Evolutionary conservation across 805 yeast genomes (phyloP), one percentile per base, ranked within the genome.

Genomic region (Wickerhamiella sergipiensis): DNA sequence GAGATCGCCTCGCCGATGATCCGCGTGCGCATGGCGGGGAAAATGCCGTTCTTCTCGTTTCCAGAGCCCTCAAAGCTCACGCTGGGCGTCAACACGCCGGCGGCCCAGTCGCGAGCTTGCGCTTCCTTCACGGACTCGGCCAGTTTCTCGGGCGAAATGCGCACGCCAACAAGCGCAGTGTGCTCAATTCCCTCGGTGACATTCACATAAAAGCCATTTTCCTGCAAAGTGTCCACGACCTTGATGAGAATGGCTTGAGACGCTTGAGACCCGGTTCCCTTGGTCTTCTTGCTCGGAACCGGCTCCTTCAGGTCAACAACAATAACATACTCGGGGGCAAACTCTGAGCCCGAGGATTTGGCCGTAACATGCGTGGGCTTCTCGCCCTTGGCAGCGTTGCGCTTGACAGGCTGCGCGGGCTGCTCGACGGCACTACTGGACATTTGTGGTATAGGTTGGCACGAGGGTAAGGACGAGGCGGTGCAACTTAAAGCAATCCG

Each of bases 311-410:
- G 29, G 24, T 43, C 38, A 18, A 54, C 54, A 31, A 54, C 56
- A 10, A 56, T 49, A 6, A 55, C 55, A 47, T 51, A 51, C 48
- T 57, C 61, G 6, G 59, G 56, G 24, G 50, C 29, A 12, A 56
- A 48, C 33, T 31, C 50, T 3, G 40, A 36, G 15, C 9, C 19
- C 7, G 15, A 7, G 8, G 40, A 36, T n/a, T 36, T 17, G 19
- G 40, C 17, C 6, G 17, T 18, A 15, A 17, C 7, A 6, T 36
- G 40, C 4, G 40, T 36, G 7, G 19, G 19, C 4, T 36, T 36
- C 40, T 15, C 40, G 9, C 40, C 19, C 40, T 36, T 36, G 40
- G 40, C 33, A 12, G 46, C 29, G 19, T 43, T 43, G 29, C 46
- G 45, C 26, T 42, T 42, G n/a, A 42, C 24, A 19, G 45, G 24